Conservation (phyloP, 2,329 filamentous ascomycete species). For the Colletotrichum sp. region DNA sequence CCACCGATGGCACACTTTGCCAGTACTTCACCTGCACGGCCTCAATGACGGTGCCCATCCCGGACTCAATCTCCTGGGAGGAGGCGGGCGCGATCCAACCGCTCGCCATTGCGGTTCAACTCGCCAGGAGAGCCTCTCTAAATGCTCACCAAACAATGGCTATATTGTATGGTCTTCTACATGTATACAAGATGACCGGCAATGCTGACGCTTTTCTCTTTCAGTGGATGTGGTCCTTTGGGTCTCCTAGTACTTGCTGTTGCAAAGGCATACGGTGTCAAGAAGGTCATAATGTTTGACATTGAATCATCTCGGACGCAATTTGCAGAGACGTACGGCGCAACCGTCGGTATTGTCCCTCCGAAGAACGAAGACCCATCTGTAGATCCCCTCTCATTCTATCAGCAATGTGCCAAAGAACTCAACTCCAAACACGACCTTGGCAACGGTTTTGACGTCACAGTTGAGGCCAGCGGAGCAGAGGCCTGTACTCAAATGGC, state of each 20-base stretch:
- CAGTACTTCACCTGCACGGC: background rate
- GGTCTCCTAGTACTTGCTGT: background rate
- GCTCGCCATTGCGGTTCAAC: background rate
- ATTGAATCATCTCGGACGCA: background rate
- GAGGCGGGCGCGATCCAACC: background rate
- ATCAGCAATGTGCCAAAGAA: background rate
- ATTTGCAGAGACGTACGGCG: background rate
- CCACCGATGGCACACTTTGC: background rate
- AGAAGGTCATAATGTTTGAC: background rate
- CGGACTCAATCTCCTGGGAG: background rate
- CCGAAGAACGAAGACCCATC: background rate
- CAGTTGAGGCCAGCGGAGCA: background rate
- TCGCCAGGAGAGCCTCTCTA: background rate
- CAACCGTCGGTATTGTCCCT: background rate
- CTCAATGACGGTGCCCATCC: background rate
- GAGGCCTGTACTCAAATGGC: background rate
- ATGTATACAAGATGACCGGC: accelerated
- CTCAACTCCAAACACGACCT: background rate
- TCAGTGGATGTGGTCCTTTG: background rate
- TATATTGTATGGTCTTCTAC: background rate
- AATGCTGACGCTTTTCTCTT: background rate
- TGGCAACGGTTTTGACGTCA: background rate
- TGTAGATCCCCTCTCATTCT: background rate
- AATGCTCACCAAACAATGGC: background rate
- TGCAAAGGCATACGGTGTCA: background rate